Conservation (phyloP, 2,329 filamentous ascomycete species). For the Botrytis fabae region DNA sequence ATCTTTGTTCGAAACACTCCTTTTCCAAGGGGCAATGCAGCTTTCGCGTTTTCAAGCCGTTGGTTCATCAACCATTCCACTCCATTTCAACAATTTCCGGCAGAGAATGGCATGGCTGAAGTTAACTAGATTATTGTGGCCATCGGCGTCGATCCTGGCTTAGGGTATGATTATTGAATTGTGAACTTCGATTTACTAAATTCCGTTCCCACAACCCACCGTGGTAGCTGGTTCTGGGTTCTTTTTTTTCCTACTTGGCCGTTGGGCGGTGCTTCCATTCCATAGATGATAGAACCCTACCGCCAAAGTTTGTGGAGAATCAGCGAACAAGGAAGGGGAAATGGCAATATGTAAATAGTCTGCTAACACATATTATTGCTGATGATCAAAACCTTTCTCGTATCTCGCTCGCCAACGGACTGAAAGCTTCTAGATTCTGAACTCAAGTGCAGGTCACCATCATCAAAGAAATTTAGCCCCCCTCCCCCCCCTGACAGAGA, state of each 20-base stretch:
- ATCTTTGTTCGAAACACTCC: constrained; percentile 15
- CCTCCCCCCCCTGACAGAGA: not conserved
- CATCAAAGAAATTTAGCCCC: not conserved
- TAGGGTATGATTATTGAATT: constrained; percentile 19
- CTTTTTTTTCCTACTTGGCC: constrained; percentile 10
- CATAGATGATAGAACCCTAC: not conserved
- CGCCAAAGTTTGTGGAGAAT: constrained; percentile 17
- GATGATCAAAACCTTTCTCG: constrained; percentile 6
- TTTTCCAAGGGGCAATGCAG: constrained; percentile 16
- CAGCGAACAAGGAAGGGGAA: constrained; percentile 10
- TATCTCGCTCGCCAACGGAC: constrained; percentile 9
- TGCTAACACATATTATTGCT: not conserved
- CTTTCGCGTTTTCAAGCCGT: not conserved
- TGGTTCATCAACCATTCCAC: not conserved
- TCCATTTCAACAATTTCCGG: constrained; percentile 5
- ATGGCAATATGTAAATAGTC: not conserved
- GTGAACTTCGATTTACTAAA: not conserved
- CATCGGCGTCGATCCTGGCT: constrained; percentile 14
- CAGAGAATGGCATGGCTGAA: not conserved
- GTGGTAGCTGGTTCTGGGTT: not conserved
- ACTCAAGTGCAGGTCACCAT: constrained; percentile 3
- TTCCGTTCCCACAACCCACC: not conserved
- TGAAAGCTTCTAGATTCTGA: constrained; percentile 5
- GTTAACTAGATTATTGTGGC: constrained; percentile 7
- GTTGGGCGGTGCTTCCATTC: constrained; percentile 16